Evolutionary conservation across 805 yeast species (phyloP), one percentile per base, ranked within the genome.

Genomic region (Starmerella lactis-condensi): DNA sequence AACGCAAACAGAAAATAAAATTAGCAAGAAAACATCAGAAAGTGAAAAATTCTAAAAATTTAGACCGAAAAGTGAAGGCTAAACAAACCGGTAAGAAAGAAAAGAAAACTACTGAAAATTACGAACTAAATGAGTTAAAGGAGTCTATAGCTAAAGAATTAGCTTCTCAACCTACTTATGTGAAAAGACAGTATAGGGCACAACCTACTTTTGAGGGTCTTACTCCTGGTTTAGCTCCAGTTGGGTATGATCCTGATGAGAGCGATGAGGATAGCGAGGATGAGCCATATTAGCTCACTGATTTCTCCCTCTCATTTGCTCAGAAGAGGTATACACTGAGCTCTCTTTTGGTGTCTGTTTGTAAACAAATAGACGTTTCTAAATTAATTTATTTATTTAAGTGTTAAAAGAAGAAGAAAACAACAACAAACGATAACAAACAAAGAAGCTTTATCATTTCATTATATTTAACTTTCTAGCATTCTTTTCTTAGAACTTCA

Each of bases 211-310:
- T 40, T 33, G 35, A 33, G 14, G 47, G 47, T 2, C 37, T 45
- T 22, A 36, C 47, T 4, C 48, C 50, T 1, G 50, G 50, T 6
- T 40, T 45, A 20, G 50, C 50, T 2, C 48, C 48, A 4, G 36
- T 44, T 8, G 50, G 45, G 19, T 42, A 45, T 36, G 44, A 45
- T 15, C 45, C 45, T 3, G 48, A 44, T 18, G 46, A 41, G 28
- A 35, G 42, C 29, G 47, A 42, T 15, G 42, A 36, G 10, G 48
- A 44, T 18, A n/a, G n/a, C n/a, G n/a, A n/a, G n/a, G n/a, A n/a
- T n/a, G n/a, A n/a, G n/a, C n/a, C n/a, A n/a, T n/a, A n/a, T n/a
- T n/a, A n/a, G n/a, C n/a, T n/a, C n/a, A n/a, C n/a, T n/a, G n/a
- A n/a, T n/a, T n/a, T n/a, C n/a, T n/a, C n/a, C n/a, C n/a, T n/a